Evolutionary conservation across 1,139 yeast species (phyloP), one percentile per base, ranked within the genome.

Genomic region (Saccharomyces uvarum): DNA sequence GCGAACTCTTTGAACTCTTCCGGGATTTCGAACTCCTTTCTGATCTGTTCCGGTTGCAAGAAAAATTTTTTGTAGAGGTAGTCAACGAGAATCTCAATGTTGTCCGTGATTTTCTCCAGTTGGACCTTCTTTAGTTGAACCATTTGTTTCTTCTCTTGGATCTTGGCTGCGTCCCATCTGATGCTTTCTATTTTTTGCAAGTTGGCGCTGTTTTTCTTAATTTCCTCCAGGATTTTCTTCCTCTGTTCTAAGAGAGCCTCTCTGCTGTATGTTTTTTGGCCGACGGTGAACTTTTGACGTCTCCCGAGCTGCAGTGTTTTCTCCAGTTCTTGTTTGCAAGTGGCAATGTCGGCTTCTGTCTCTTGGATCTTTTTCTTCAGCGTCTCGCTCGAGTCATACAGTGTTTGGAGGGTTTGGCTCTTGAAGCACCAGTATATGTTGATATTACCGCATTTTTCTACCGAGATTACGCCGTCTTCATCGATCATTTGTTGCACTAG

Each of bases 341-440:
- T 24, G 21, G 38, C 16, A 47, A 59, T 61, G 38, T 61, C 56
- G 14, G 42, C 32, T n/a, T 55, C 49, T 13, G 61, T 50, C 14
- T 57, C 49, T 13, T 59, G 55, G 9, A 61, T 56, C 13, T 53
- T 56, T 1, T 48, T 38, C 3, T 52, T 42, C 16, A 62, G 48
- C 27, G 47, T 53, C 3, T 49, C 56, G 44, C 65, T 51, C 24
- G 65, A 56, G 2, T 58, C 56, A 29, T 65, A 58, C 48, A 75
- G 42, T 26, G 63, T 65, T 51, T 64, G 64, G 16, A 64, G 63
- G 29, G 67, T 67, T 49, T 77, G 76, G 53, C 75, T 74, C 51
- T 73, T 73, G 61, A 79, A 80, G 50, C 79, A 72, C 83, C 84
- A 80, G 62, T 79, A 81, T 16, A 79, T 70, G 56, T 79, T 79